phyloP scores from a whole-genome alignment of 2,329 filamentous ascomycete genomes.

The Cladosporium halotolerans region DNA sequence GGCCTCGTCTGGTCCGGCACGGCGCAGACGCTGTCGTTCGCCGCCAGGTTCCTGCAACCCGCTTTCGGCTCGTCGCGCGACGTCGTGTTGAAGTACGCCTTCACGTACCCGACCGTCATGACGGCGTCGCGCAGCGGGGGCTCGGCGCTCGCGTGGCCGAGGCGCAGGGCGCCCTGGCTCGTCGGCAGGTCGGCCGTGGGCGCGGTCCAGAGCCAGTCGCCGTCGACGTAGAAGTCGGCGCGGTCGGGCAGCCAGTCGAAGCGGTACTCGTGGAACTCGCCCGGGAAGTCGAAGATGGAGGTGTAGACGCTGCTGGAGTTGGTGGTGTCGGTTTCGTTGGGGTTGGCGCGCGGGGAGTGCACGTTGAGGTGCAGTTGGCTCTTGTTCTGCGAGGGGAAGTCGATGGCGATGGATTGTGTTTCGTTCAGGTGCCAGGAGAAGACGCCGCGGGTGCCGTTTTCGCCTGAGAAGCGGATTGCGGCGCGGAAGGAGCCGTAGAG shows the following conservation, averaged over 20 bases:
- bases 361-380: conserved; percentile 67
- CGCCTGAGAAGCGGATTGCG: conserved; percentile 56
- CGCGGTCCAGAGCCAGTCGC: conserved; percentile 49
- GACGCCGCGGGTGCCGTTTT: conserved; percentile 64
- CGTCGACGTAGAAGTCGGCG: conserved; percentile 66
- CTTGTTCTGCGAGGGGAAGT: conserved; percentile 57
- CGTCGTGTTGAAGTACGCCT: conserved; percentile 70
- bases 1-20: conserved; percentile 17
- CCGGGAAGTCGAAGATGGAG: conserved; percentile 61
- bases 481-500: conserved; percentile 65
- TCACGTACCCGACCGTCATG: conserved; percentile 63
- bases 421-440: conserved; percentile 83
- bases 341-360: conserved; percentile 53
- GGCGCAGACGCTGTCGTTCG: conserved; percentile 10
- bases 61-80: not conserved
- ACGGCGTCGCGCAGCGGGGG: conserved; percentile 59
- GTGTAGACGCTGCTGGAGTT: conserved; percentile 51
- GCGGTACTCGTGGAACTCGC: conserved; percentile 68
- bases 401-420: conserved; percentile 74
- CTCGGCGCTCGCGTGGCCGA: conserved; percentile 72
- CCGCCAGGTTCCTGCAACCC: not conserved
- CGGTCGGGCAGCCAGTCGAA: conserved; percentile 62
- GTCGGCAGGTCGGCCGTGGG: conserved; percentile 42
- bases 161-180: conserved; percentile 57
- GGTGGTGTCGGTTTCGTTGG: conserved; percentile 42